Conservation (phyloP, 306 rosid species). For the Pueraria montana region DNA sequence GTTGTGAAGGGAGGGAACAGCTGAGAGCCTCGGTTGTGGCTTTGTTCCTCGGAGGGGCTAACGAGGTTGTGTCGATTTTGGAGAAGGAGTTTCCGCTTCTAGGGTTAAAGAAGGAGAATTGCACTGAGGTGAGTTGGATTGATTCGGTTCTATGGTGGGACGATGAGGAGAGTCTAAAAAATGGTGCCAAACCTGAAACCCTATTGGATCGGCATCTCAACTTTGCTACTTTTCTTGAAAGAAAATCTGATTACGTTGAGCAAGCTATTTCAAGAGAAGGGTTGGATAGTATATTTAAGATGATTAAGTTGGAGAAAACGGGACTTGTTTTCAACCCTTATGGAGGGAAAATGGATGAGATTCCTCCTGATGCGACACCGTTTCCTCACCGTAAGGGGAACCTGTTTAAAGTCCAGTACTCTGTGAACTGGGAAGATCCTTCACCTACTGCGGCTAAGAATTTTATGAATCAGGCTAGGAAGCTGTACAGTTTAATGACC, state of each 20-base stretch:
- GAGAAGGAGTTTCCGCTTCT: constrained; percentile 46
- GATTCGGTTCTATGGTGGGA: constrained; percentile 50
- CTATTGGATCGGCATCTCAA: constrained; percentile 48
- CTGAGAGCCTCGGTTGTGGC: constrained; percentile 42
- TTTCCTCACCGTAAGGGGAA: too few species aligned
- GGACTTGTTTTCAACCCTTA: too few species aligned
- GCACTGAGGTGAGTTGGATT: constrained; percentile 52
- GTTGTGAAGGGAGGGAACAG: constrained; percentile 29
- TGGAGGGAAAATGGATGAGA: too few species aligned
- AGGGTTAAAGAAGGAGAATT: constrained; percentile 47
- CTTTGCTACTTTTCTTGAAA: neutral
- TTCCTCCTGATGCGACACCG: too few species aligned
- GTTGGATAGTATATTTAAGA: too few species aligned
- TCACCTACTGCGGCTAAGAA: neutral
- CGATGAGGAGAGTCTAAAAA: neutral
- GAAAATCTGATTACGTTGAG: constrained; percentile 31
- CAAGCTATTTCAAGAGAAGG: constrained; percentile 43
- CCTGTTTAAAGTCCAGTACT: neutral
- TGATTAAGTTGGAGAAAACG: too few species aligned
- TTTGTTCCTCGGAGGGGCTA: constrained; percentile 51
- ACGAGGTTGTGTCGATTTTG: constrained; percentile 43
- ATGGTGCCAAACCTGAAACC: constrained; percentile 41
- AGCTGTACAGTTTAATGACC: neutral
- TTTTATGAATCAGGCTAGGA: neutral
- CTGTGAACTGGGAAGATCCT: neutral